These are phyloP conservation scores for Ramaria rubella DNA, from an alignment of 768 basidiomycete species.

Conservation along the genomic window DNA sequence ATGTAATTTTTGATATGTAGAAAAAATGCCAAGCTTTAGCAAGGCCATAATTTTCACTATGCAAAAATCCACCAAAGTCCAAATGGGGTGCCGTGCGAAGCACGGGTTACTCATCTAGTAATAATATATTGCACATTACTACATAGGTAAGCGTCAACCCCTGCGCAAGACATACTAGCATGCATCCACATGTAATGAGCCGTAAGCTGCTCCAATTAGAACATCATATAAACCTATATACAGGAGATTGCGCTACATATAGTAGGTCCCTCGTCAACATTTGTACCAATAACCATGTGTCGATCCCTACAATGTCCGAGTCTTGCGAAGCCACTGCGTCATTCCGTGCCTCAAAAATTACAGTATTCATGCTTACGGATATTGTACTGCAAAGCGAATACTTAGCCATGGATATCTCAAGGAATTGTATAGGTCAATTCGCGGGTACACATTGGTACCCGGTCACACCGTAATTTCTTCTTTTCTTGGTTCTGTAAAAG, in stretches of 20 bases:
- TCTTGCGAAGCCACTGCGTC: slow-evolving; percentile 56
- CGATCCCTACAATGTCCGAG: slow-evolving; percentile 56
- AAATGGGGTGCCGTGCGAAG: too few species aligned
- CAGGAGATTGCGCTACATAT: not conserved
- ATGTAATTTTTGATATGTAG: too few species aligned
- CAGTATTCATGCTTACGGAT: slow-evolving; percentile 9
- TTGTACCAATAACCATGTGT: slow-evolving; percentile 41
- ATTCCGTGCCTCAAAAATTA: slow-evolving; percentile 58
- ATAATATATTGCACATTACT: slow-evolving; percentile 44
- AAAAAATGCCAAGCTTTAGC: too few species aligned
- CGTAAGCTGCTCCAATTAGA: slow-evolving; percentile 24
- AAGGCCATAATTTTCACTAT: too few species aligned
- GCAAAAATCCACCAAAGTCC: too few species aligned
- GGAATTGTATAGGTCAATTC: slow-evolving; percentile 23
- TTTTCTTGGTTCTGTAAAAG: not conserved
- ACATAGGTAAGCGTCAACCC: slow-evolving; percentile 43
- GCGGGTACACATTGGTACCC: not conserved
- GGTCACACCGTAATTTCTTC: not conserved
- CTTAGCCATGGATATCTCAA: slow-evolving; percentile 29
- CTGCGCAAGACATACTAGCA: slow-evolving; percentile 34
- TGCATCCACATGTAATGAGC: slow-evolving; percentile 58
- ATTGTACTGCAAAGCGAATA: not conserved
- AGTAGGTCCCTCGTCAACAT: not conserved
- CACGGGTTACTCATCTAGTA: too few species aligned
- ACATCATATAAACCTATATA: not conserved